A percentile compares a stretch with the other conserved stretches of the same genome.
Conservation (phyloP, 768 basidiomycete genomes). For the Pluteus cervinus region DNA sequence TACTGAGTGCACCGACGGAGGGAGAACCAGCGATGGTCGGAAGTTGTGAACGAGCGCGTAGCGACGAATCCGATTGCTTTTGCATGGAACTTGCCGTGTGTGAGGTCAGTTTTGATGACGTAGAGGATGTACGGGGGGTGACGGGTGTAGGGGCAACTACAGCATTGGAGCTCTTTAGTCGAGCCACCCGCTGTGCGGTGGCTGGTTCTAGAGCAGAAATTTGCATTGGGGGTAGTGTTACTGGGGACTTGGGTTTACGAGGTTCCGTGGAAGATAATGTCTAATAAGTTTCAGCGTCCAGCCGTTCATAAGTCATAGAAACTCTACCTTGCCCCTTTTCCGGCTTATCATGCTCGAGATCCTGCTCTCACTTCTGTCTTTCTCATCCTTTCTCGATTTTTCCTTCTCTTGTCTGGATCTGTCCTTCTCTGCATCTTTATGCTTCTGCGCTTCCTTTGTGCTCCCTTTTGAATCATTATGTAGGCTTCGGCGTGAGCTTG, state of each 20-base stretch:
- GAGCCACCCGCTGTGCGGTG: constrained; percentile 83
- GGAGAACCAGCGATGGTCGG: constrained; percentile 95
- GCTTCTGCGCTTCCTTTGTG: constrained; percentile 34
- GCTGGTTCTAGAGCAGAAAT: constrained; percentile 76
- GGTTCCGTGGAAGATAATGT: constrained; percentile 81
- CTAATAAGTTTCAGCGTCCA: constrained; percentile 38
- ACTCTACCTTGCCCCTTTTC: constrained; percentile 82
- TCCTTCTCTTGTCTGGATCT: constrained; percentile 40
- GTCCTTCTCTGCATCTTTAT: constrained; percentile 40
- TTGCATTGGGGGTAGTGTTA: constrained; percentile 85
- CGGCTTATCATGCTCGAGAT: constrained; percentile 85
- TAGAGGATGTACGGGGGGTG: constrained; percentile 30
- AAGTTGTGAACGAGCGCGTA: constrained; percentile 68
- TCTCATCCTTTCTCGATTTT: constrained; percentile 69
- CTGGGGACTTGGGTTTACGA: constrained; percentile 63
- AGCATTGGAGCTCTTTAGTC: constrained; percentile 56
- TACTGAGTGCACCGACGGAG: constrained; percentile 64
- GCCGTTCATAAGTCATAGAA: constrained; percentile 5
- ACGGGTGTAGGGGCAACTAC: constrained; percentile 35
- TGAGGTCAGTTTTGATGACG: constrained; percentile 62
- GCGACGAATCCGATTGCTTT: constrained; percentile 78
- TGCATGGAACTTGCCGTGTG: constrained; percentile 86
- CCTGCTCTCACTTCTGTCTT: constrained; percentile 85
- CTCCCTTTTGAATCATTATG: constrained; percentile 63
- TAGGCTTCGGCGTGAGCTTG: constrained; percentile 75